These are phyloP conservation scores for Trichoderma sp. DNA, from an alignment of 2,329 filamentous ascomycete genomes.

Conservation along the genomic window DNA sequence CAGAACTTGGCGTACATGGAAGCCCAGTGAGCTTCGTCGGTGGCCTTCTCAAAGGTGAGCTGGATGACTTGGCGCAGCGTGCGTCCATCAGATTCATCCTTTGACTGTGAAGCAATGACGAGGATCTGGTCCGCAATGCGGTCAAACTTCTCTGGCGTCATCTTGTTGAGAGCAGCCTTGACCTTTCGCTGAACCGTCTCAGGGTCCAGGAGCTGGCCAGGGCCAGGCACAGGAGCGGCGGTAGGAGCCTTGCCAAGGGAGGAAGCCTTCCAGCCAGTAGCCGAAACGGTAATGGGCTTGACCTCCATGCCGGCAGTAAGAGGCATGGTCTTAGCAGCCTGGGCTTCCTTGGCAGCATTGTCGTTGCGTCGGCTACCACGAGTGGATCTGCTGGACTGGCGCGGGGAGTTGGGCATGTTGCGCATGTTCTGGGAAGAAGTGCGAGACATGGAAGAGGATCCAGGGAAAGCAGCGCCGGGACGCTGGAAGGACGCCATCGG, in stretches of 20 bases:
- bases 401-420: conserved; percentile 69
- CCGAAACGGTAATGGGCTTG: conserved; percentile 71
- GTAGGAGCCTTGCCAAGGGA: conserved; percentile 55
- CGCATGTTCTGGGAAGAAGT: conserved; percentile 64
- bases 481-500: conserved; percentile 43
- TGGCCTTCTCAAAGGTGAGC: conserved; percentile 98
- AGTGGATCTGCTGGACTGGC: conserved; percentile 63
- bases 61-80: conserved; percentile 98
- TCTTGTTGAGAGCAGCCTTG: conserved; percentile 98
- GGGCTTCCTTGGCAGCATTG: conserved; percentile 60
- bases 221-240: conserved; percentile 36
- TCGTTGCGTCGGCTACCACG: conserved; percentile 67
- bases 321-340: conserved; percentile 85
- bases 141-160: conserved; percentile 99
- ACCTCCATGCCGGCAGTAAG: conserved; percentile 81
- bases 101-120: conserved; percentile 88
- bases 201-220: conserved; percentile 69
- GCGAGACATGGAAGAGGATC: conserved; percentile 64
- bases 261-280: conserved; percentile 86
- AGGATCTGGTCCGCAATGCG: conserved; percentile 93
- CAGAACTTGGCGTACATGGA: conserved; percentile 99
- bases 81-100: conserved; percentile 90
- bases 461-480: conserved; percentile 62
- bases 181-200: conserved; percentile 98
- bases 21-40: conserved; percentile 97